These are phyloP conservation scores for Carpinus fangiana DNA, from an alignment of 306 rosid species.

Conservation along the genomic window DNA sequence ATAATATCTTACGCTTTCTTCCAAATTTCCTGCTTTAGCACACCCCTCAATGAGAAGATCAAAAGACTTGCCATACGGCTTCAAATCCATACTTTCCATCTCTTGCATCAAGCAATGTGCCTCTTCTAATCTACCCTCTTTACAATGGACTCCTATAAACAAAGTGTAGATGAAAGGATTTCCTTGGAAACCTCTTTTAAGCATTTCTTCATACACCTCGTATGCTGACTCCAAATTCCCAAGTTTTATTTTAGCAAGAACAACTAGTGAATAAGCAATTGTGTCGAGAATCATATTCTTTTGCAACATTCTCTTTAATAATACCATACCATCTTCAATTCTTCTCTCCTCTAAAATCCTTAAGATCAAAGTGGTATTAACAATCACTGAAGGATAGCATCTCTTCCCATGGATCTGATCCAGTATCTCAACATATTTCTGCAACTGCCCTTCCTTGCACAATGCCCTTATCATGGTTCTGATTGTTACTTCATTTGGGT, in stretches of 20 bases:
- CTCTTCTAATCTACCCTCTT: conserved; percentile 56
- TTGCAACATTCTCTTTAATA: conserved; percentile 73
- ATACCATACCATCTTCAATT: conserved; percentile 48
- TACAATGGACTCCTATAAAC: conserved; percentile 62
- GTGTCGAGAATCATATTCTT: conserved; percentile 64
- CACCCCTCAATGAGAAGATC: conserved; percentile 63
- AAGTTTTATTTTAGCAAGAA: conserved; percentile 48
- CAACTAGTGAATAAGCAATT: conserved; percentile 61
- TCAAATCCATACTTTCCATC: conserved; percentile 59
- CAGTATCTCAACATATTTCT: conserved; percentile 44
- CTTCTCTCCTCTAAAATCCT: conserved; percentile 52
- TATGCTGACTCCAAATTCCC: conserved; percentile 46
- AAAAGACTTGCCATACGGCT: conserved; percentile 55
- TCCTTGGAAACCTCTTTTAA: conserved; percentile 57
- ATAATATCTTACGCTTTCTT: conserved; percentile 46
- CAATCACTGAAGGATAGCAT: conserved; percentile 60
- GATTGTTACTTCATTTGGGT: conserved; percentile 51
- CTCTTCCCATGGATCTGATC: conserved; percentile 54
- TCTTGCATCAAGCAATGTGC: conserved; percentile 51
- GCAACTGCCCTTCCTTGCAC: conserved; percentile 78
- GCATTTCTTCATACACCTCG: conserved; percentile 60
- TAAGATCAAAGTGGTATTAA: conserved; percentile 51
- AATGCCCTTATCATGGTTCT: conserved; percentile 58
- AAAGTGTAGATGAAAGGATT: conserved; percentile 64
- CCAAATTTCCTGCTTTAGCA: conserved; percentile 40